Evolutionary conservation across 768 basidiomycete genomes (phyloP).

Genomic region (Tephrocybe sp.): DNA sequence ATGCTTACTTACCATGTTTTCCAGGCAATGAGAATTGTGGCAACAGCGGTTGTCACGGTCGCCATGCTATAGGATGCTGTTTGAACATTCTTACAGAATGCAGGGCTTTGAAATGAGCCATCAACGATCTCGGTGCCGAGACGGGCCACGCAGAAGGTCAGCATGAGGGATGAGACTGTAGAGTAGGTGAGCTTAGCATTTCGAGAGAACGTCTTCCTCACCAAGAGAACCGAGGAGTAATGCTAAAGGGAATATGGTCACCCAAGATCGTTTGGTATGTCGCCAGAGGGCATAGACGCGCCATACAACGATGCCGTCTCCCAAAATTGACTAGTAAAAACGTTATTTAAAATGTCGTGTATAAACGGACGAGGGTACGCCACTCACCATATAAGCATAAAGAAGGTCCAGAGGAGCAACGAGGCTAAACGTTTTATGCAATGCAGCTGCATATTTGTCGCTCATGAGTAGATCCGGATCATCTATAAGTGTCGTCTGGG

Average conservation of each 20-base stretch:
- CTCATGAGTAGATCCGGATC: conserved; percentile 3
- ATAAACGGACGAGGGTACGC: background rate
- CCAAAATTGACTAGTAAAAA: conserved; percentile 5
- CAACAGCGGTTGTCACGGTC: conserved; percentile 10
- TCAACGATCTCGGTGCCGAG: conserved; percentile 13
- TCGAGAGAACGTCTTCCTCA: background rate
- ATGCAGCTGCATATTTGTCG: conserved; percentile 8
- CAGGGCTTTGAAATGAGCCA: conserved; percentile 11
- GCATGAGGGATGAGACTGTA: conserved; percentile 1
- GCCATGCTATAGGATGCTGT: conserved; percentile 10
- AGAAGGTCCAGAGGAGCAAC: conserved; percentile 3
- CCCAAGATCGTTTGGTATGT: background rate
- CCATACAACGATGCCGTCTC: conserved; percentile 13
- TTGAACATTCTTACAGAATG: conserved; percentile 12
- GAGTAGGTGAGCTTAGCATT: background rate
- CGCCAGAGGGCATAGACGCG: conserved; percentile 13
- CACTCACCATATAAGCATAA: conserved; percentile 10
- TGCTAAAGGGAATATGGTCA: background rate
- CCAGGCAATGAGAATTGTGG: conserved; percentile 11
- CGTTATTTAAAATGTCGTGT: background rate
- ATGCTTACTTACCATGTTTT: conserved; percentile 8
- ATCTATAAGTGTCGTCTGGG: conserved; percentile 6
- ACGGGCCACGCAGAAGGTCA: conserved; percentile 10
- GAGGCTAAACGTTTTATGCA: conserved; percentile 1
- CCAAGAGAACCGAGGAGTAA: conserved; percentile 9